Percentiles rank a stretch among this genome's conserved stretches.
Conservation (phyloP, 2,329 filamentous ascomycete species). For the Pseudogymnoascus sp. region DNA sequence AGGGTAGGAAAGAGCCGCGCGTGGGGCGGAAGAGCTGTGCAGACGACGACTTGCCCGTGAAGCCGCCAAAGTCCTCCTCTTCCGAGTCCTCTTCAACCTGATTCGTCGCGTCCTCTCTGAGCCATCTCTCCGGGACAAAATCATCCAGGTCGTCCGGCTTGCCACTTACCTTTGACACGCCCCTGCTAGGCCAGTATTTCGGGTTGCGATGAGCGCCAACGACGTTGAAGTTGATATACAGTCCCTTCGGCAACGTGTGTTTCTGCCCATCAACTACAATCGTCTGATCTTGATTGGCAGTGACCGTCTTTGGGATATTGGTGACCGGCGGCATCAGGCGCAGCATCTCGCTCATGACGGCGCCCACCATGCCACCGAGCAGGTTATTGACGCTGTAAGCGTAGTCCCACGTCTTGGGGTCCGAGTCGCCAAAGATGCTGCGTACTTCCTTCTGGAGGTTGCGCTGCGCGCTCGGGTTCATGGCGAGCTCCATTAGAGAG, state of each 20-base stretch:
- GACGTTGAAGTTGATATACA: conserved; percentile 47
- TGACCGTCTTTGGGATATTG: conserved; percentile 61
- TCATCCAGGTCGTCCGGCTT: conserved; percentile 51
- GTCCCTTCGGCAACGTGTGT: conserved; percentile 48
- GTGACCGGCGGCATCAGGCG: conserved; percentile 63
- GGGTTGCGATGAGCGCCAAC: conserved; percentile 58
- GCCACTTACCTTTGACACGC: conserved; percentile 32
- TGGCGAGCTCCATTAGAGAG: conserved; percentile 58
- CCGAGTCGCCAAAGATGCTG: conserved; percentile 48
- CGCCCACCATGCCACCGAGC: conserved; percentile 61
- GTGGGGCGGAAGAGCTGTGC: conserved; percentile 40
- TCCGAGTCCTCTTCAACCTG: conserved; percentile 20
- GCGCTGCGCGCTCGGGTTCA: conserved; percentile 54
- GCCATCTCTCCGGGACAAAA: conserved; percentile 68
- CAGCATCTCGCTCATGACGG: conserved; percentile 70
- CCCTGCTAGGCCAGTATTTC: conserved; percentile 52
- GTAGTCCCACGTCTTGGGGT: conserved; percentile 60
- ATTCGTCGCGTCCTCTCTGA: conserved; percentile 29
- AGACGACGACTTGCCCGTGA: conserved; percentile 52
- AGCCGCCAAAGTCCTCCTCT: conserved; percentile 44
- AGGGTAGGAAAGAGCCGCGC: conserved; percentile 50
- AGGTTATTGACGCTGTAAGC: conserved; percentile 57
- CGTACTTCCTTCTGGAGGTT: conserved; percentile 63
- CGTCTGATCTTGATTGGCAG: conserved; percentile 41
- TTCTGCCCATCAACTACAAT: conserved; percentile 50